phyloP scores from a whole-genome alignment of 768 basidiomycete species.

The Cantharellus anzutake region DNA sequence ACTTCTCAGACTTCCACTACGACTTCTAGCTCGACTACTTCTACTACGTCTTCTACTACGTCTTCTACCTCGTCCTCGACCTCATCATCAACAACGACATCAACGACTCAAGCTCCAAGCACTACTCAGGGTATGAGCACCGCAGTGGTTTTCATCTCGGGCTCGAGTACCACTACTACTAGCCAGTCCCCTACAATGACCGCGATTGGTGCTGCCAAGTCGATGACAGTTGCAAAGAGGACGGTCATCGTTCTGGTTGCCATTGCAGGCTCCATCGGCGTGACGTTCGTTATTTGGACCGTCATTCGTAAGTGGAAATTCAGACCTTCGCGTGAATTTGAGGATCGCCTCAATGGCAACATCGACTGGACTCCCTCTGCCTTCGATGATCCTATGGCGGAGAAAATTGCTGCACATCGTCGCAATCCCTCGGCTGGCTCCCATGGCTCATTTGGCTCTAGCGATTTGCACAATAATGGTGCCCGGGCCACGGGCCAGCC shows the following conservation, averaged over 20 bases:
- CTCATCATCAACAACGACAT: not conserved
- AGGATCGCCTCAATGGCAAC: conserved; percentile 57
- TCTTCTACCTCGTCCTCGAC: not conserved
- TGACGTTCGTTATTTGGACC: conserved; percentile 62
- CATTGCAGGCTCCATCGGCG: conserved; percentile 48
- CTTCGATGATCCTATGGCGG: conserved; percentile 27
- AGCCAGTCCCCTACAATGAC: not conserved
- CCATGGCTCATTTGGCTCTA: conserved; percentile 35
- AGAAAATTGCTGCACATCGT: conserved; percentile 21
- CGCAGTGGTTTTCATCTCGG: not conserved
- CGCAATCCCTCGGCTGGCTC: conserved; percentile 39
- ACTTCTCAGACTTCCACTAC: not conserved
- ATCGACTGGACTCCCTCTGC: conserved; percentile 71
- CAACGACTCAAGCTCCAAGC: not conserved
- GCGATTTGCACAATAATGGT: conserved; percentile 5
- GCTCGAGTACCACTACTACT: not conserved
- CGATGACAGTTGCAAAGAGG: conserved; percentile 18
- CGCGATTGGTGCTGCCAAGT: not conserved
- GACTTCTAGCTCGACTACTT: not conserved
- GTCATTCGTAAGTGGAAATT: conserved; percentile 88
- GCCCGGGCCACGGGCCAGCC: not conserved
- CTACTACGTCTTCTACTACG: not conserved
- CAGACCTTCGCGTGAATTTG: conserved; percentile 58
- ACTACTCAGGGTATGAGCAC: not conserved
- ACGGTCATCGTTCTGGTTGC: conserved; percentile 43